Evolutionary conservation across 805 yeast species (phyloP).

Genomic region (Kluyveromyces aestuarii): DNA sequence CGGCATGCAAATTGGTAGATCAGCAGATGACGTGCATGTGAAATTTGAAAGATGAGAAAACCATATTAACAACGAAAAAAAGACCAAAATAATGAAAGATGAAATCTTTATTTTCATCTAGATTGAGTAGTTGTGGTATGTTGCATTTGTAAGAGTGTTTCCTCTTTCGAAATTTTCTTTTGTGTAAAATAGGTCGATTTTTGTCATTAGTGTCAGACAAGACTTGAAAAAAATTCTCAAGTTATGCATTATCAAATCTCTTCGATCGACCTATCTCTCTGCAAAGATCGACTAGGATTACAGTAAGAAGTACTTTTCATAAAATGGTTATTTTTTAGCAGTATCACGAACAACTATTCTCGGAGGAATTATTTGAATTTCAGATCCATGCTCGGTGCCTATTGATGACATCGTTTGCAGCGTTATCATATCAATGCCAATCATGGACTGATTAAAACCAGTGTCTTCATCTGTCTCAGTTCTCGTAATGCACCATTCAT

Average conservation of each 20-base stretch:
- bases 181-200: not conserved
- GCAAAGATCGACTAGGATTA: too few species aligned
- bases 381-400: not conserved
- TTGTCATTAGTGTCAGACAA: not conserved
- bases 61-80: not conserved
- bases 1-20: slow-evolving; percentile 19
- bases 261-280: too few species aligned
- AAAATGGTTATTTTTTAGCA: not conserved
- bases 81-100: not conserved
- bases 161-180: not conserved
- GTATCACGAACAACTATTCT: not conserved
- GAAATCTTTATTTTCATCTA: not conserved
- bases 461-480: not conserved
- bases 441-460: not conserved
- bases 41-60: slow-evolving; percentile 17
- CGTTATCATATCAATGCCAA: not conserved
- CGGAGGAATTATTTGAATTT: not conserved
- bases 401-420: not conserved
- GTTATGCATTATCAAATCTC: not conserved
- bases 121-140: not conserved
- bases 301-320: too few species aligned
- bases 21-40: slow-evolving; percentile 14
- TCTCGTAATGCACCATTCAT: slow-evolving; percentile 25
- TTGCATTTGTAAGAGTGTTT: too few species aligned
- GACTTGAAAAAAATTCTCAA: not conserved